phyloP scores from a whole-genome alignment of 208 protist genomes.

The Leishmania guyanensis region DNA sequence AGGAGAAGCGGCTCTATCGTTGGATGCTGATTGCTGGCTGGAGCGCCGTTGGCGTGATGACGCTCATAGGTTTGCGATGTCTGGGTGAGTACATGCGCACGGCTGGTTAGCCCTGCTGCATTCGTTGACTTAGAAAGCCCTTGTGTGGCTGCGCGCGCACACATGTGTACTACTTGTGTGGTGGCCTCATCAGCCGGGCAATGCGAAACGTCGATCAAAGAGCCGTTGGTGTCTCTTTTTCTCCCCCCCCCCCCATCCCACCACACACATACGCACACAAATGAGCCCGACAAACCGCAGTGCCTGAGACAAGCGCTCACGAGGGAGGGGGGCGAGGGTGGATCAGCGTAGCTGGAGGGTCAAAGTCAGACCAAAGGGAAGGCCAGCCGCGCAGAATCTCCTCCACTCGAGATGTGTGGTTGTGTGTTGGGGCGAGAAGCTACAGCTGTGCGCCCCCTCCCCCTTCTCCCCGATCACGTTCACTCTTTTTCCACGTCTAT shows the following conservation, averaged over 20 bases:
- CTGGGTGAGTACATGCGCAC: slow-evolving; percentile 45
- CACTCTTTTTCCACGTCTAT: neutral
- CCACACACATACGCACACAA: neutral
- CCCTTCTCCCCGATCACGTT: neutral
- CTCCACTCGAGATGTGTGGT: neutral
- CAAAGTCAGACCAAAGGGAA: neutral
- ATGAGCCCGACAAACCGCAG: neutral
- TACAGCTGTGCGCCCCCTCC: too few relatives aligned
- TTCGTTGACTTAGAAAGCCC: neutral
- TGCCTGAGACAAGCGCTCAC: neutral
- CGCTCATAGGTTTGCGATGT: slow-evolving; percentile 10
- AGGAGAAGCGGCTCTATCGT: slow-evolving; percentile 34
- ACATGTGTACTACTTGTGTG: neutral
- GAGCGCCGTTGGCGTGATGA: slow-evolving; percentile 11
- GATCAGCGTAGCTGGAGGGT: neutral
- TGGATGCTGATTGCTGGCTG: slow-evolving; percentile 30
- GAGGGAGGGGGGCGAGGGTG: neutral
- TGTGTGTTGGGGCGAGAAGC: neutral
- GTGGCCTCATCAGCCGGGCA: neutral
- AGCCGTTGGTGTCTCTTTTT: neutral
- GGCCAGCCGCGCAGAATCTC: neutral
- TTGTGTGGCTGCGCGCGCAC: neutral
- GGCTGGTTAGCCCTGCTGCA: slow-evolving; percentile 18
- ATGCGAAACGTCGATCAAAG: neutral
- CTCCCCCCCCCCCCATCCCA: neutral